Conservation (phyloP, 345 rosid species). For the Corchorus olitorius region DNA sequence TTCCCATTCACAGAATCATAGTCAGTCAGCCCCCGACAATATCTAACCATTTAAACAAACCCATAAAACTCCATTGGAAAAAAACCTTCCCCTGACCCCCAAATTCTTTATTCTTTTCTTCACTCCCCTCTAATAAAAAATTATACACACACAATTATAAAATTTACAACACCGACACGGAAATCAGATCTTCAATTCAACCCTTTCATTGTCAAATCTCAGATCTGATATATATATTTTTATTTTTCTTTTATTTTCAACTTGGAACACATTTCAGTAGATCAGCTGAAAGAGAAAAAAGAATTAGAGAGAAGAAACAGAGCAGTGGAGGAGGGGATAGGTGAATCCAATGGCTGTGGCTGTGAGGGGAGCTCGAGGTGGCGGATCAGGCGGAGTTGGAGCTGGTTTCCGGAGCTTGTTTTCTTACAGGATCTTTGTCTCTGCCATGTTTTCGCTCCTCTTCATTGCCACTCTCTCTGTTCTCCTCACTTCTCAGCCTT, state of each 20-base stretch:
- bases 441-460: constrained; percentile 79
- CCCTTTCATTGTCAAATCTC: constrained; percentile 4
- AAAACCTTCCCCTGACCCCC: neutral
- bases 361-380: constrained; percentile 70
- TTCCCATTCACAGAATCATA: too few species aligned
- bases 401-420: constrained; percentile 61
- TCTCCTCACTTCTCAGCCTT: constrained; percentile 58
- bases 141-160: neutral
- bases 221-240: neutral
- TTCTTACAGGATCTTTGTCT: constrained; percentile 79
- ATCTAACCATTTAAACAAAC: neutral
- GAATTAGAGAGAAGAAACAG: neutral
- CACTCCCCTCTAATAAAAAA: neutral
- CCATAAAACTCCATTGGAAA: too few species aligned
- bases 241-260: neutral
- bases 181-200: neutral
- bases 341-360: constrained; percentile 65
- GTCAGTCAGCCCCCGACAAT: constrained; percentile 4
- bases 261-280: neutral
- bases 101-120: neutral
- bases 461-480: constrained; percentile 80
- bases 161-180: constrained; percentile 3
- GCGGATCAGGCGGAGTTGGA: constrained; percentile 49
- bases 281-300: neutral
- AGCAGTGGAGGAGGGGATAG: neutral